Conservation (phyloP, 208 protist species). For the Trypanosoma avium region DNA sequence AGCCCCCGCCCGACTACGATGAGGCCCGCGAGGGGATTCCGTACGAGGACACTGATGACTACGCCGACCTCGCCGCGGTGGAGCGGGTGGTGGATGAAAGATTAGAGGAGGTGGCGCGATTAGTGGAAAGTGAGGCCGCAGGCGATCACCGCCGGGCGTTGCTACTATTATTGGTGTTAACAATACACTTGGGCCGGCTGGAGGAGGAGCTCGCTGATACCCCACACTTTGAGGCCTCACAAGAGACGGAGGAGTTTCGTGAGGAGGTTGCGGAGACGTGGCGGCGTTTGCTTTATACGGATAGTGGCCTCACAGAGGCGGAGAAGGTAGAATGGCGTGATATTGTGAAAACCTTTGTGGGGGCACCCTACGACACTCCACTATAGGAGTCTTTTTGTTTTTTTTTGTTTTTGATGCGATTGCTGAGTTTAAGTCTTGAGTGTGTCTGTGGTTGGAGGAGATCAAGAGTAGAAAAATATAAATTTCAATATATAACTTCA, state of each 20-base stretch:
- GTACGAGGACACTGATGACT: slow-evolving; percentile 78
- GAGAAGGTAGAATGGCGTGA: slow-evolving; percentile 58
- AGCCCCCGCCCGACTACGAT: slow-evolving; percentile 49
- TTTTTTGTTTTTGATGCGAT: slow-evolving; percentile 14
- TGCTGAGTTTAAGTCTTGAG: too few species aligned
- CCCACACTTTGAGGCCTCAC: slow-evolving; percentile 25
- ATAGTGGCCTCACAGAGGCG: slow-evolving; percentile 34
- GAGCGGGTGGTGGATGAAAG: slow-evolving; percentile 57
- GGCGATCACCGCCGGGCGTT: slow-evolving; percentile 38
- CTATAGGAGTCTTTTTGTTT: slow-evolving; percentile 5
- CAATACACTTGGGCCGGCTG: slow-evolving; percentile 49
- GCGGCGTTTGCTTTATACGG: slow-evolving; percentile 50
- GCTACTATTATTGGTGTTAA: slow-evolving; percentile 68
- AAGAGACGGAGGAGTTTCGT: slow-evolving; percentile 48
- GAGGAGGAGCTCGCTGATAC: slow-evolving; percentile 33
- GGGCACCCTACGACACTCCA: slow-evolving; percentile 49
- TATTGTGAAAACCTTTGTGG: slow-evolving; percentile 48
- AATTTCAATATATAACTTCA: too few species aligned
- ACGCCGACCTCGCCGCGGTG: slow-evolving; percentile 63
- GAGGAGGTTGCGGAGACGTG: slow-evolving; percentile 55
- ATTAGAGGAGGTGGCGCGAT: slow-evolving; percentile 27
- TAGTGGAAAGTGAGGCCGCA: slow-evolving; percentile 11
- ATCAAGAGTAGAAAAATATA: too few species aligned
- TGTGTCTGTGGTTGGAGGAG: too few species aligned
- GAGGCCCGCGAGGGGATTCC: slow-evolving; percentile 34